These are phyloP conservation scores for Ogataea ganodermae DNA, from an alignment of 805 yeast species.

Conservation along the genomic window DNA sequence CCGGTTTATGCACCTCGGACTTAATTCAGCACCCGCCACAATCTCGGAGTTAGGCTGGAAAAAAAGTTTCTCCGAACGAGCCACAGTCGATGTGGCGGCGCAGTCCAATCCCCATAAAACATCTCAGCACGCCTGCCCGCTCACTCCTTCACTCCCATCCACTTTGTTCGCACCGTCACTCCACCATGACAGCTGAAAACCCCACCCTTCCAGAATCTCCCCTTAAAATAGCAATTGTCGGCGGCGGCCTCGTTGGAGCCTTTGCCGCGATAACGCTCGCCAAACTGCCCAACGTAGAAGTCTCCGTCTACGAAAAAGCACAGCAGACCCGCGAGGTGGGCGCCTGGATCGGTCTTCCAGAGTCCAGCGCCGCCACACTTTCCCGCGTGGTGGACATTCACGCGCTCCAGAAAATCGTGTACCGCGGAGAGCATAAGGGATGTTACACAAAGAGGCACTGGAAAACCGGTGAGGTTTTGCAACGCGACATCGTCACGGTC, in stretches of 20 bases:
- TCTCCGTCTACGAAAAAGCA: constrained; percentile 3
- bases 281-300: constrained; percentile 4
- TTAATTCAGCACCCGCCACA: no score
- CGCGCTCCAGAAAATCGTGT: not conserved
- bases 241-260: constrained; percentile 4
- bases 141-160: no score
- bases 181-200: no score
- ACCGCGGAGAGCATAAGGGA: not conserved
- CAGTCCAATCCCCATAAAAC: no score
- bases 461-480: constrained; percentile 6
- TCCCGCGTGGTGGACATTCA: not conserved
- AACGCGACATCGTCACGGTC: not conserved
- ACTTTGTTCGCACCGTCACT: no score
- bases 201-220: no score
- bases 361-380: not conserved
- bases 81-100: no score
- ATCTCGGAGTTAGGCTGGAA: no score
- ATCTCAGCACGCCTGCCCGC: no score
- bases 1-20: no score
- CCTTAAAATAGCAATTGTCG: constrained; percentile 28
- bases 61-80: no score
- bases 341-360: constrained; percentile 1
- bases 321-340: constrained; percentile 3
- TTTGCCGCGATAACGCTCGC: constrained; percentile 6
- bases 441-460: constrained; percentile 2